These are phyloP conservation scores for Aciculosporium take DNA, from an alignment of 2,329 filamentous ascomycete genomes.

Conservation along the genomic window DNA sequence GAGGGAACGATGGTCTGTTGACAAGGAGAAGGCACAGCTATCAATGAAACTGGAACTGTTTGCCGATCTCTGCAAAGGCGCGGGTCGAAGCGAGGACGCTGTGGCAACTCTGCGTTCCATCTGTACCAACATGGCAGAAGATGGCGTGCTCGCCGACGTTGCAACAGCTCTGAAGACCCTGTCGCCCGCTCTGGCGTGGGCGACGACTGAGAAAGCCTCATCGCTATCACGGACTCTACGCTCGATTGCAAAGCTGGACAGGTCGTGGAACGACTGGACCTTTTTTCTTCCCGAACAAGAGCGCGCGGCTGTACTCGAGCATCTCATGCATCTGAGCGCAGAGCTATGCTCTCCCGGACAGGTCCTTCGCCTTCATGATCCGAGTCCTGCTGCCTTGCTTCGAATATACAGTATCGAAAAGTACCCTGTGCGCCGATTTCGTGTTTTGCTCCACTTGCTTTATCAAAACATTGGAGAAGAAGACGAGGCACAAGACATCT, in stretches of 20 bases:
- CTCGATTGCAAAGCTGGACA: slow-evolving; percentile 44
- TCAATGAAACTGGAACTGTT: slow-evolving; percentile 52
- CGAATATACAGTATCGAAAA: slow-evolving; percentile 33
- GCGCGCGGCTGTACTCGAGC: slow-evolving; percentile 44
- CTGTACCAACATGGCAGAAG: slow-evolving; percentile 45
- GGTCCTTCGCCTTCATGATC: slow-evolving; percentile 28
- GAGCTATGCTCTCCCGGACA: slow-evolving; percentile 20
- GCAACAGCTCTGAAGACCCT: slow-evolving; percentile 31
- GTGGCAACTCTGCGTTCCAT: slow-evolving; percentile 44
- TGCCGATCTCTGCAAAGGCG: slow-evolving; percentile 42
- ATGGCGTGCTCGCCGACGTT: slow-evolving; percentile 41
- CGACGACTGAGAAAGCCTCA: slow-evolving; percentile 31
- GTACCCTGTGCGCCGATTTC: slow-evolving; percentile 38
- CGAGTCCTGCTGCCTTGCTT: slow-evolving; percentile 32
- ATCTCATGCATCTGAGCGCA: slow-evolving; percentile 39
- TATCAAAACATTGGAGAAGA: slow-evolving; percentile 32
- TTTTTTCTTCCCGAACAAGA: slow-evolving; percentile 35
- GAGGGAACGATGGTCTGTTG: slow-evolving; percentile 34
- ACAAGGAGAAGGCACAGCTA: slow-evolving; percentile 46
- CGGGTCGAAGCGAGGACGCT: slow-evolving; percentile 41
- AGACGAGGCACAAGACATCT: slow-evolving; percentile 24
- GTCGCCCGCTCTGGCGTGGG: slow-evolving; percentile 40
- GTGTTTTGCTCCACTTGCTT: slow-evolving; percentile 35
- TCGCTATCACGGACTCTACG: slow-evolving; percentile 44
- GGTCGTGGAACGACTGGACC: slow-evolving; percentile 42